Evolutionary conservation across 2,329 filamentous ascomycete genomes (phyloP), one percentile per base, ranked within the genome.

Genomic region (Biscogniauxia mediterranea): DNA sequence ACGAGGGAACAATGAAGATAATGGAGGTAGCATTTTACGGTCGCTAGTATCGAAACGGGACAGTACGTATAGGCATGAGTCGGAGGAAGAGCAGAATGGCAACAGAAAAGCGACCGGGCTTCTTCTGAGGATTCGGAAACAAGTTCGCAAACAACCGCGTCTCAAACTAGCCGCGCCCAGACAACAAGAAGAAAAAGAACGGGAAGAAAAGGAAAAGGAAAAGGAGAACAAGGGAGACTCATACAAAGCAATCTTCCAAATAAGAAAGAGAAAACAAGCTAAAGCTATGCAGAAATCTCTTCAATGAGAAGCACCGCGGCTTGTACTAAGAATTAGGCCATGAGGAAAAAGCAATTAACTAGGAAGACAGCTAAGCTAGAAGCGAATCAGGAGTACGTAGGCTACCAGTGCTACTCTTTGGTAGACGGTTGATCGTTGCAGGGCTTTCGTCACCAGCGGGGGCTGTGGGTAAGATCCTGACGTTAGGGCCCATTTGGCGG

Each of bases 21-120:
- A n/a, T 32, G 28, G n/a, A 61, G 58, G 59, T 57, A 59, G 60
- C 63, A 67, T 66, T 21, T 42, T 66, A 59, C 51, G 56, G 55
- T 26, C 21, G 52, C 53, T 55, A 54, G 55, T 20, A 52, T 55
- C 54, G 56, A 38, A 55, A 52, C 66, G 57, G 38, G 61, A 59
- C 52, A 63, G 55, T 46, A 59, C 58, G 25, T 62, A 21, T 62
- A 62, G 57, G 46, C 61, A 61, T 57, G 26, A 56, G 57, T 56
- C 15, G 28, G 28, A 58, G 52, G 17, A 28, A 56, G 23, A 32
- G n/a, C 46, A 59, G 20, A 62, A 57, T 51, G 54, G 46, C 58
- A 55, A 59, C 56, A 62, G 55, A 50, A 50, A 59, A 46, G 7
- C n/a, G 21, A 57, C 19, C 42, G 49, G 19, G 38, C 46, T 49